Evolutionary conservation across 805 yeast genomes (phyloP).

Genomic region (Tetrapisispora nanseiensis): DNA sequence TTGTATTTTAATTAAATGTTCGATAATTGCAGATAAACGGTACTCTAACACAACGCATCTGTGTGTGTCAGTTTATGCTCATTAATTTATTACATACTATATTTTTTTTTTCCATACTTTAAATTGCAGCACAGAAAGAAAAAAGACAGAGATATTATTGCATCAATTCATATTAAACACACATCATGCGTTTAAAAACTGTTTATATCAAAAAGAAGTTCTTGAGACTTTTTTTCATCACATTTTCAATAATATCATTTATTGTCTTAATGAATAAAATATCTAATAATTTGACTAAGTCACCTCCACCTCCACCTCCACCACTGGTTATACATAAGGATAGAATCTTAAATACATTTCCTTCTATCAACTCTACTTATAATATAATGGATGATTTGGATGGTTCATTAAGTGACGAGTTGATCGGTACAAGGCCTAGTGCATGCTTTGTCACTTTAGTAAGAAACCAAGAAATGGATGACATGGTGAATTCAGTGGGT

Average conservation of each 20-base stretch:
- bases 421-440: slow-evolving; percentile 18
- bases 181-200: not conserved
- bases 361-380: slow-evolving; percentile 1
- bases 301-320: not conserved
- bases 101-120: too few species aligned
- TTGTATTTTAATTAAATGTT: too few species aligned
- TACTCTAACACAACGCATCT: too few species aligned
- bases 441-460: slow-evolving; percentile 48
- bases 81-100: too few species aligned
- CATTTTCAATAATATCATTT: not conserved
- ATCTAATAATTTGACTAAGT: not conserved
- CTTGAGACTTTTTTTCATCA: not conserved
- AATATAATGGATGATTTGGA: slow-evolving; percentile 3
- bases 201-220: not conserved
- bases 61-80: too few species aligned
- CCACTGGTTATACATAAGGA: not conserved
- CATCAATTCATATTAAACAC: too few species aligned
- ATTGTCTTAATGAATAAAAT: not conserved
- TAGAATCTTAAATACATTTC: not conserved
- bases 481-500: slow-evolving; percentile 52
- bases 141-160: too few species aligned
- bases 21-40: too few species aligned
- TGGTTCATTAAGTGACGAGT: slow-evolving; percentile 3
- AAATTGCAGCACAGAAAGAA: too few species aligned
- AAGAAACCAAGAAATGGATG: slow-evolving; percentile 53